Conservation (phyloP, 257 asterid genomes). For the Salvia splendens region DNA sequence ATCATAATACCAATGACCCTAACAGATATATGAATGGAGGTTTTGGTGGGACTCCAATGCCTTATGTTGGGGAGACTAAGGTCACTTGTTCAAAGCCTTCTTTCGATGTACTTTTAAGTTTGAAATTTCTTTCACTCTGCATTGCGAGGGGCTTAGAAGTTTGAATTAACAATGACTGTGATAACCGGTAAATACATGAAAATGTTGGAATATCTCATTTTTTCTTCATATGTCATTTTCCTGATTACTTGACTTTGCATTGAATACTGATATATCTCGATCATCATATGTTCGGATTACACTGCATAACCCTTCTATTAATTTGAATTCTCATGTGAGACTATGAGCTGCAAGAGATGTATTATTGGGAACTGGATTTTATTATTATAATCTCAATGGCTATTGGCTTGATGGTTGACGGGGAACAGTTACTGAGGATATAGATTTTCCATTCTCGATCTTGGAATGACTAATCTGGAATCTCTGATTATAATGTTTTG, state of each 20-base stretch:
- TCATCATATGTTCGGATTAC: conserved; percentile 16
- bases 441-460: background rate
- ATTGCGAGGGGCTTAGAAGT: background rate
- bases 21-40: conserved; percentile 54
- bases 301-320: background rate
- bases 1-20: conserved; percentile 52
- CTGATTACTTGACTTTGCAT: conserved; percentile 5
- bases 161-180: background rate
- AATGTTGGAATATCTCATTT: background rate
- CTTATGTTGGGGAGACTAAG: conserved; percentile 86
- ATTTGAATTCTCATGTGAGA: conserved; percentile 30
- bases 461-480: conserved; percentile 7
- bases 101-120: conserved; percentile 14
- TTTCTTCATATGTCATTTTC: background rate
- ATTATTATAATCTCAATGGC: conserved; percentile 21
- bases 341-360: conserved; percentile 12
- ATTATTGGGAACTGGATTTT: conserved; percentile 12
- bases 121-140: background rate
- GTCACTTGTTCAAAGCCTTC: conserved; percentile 39
- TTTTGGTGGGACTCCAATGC: conserved; percentile 91
- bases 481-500: background rate
- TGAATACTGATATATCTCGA: conserved; percentile 5
- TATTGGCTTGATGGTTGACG: background rate
- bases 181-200: conserved; percentile 5
- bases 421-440: background rate